These are phyloP conservation scores for Zymoseptoria crescenta DNA, from an alignment of 2,329 filamentous ascomycete genomes.

Conservation along the genomic window DNA sequence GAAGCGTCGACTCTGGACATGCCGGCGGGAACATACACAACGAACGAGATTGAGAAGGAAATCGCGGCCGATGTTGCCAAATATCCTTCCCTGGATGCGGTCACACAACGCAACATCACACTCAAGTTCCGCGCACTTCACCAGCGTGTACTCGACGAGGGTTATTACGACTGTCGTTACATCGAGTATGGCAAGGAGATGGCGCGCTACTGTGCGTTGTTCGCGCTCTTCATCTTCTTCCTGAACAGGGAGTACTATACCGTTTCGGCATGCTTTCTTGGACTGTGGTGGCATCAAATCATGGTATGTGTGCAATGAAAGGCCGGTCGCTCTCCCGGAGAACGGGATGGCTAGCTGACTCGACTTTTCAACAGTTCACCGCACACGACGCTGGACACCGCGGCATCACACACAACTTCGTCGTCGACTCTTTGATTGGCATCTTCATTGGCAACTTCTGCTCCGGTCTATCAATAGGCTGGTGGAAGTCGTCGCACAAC, in stretches of 20 bases:
- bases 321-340: no score
- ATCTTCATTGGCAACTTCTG: slow-evolving; percentile 58
- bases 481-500: slow-evolving; percentile 64
- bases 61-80: slow-evolving; percentile 30
- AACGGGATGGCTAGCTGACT: background rate
- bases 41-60: slow-evolving; percentile 31
- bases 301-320: slow-evolving; percentile 33
- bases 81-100: slow-evolving; percentile 48
- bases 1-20: slow-evolving; percentile 4
- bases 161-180: slow-evolving; percentile 53
- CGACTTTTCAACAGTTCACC: slow-evolving; percentile 38
- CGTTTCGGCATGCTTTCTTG: slow-evolving; percentile 51
- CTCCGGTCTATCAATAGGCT: slow-evolving; percentile 58
- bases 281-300: slow-evolving; percentile 60
- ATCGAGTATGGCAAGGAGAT: slow-evolving; percentile 53
- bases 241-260: slow-evolving; percentile 49
- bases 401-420: slow-evolving; percentile 54
- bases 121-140: slow-evolving; percentile 51
- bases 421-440: slow-evolving; percentile 51
- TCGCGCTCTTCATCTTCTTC: slow-evolving; percentile 40
- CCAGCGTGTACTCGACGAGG: slow-evolving; percentile 46
- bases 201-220: slow-evolving; percentile 49
- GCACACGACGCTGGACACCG: slow-evolving; percentile 59
- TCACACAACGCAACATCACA: slow-evolving; percentile 49
- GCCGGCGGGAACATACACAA: slow-evolving; percentile 27